Evolutionary conservation across 495 filamentous ascomycete species (phyloP), one percentile per base, ranked within the genome.

Genomic region (Apiosordaria backusii): DNA sequence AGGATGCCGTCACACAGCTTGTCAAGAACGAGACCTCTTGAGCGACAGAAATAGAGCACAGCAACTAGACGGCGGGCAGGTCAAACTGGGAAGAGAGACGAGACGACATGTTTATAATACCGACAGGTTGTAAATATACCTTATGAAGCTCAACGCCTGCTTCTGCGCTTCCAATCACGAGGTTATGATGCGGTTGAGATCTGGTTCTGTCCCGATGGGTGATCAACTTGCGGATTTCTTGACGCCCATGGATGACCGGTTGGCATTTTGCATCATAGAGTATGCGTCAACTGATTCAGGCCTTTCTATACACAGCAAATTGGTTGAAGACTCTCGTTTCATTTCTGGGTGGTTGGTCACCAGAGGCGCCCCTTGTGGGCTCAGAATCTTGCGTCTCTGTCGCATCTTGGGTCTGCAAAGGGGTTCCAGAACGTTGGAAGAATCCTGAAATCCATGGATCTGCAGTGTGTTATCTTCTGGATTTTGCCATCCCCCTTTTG

Each of bases 1-100:
- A 98, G 82, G 90, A 92, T 59, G 88, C 88, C 70, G 87, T 99
- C 66, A 89, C 92, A 64, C 82, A 84, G 63, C 81, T 99, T 67
- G 94, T 97, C 59, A 93, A 92, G 45, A 53, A 55, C 23, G 45
- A 60, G 21, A 23, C 25, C 19, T 35, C 59, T n/a, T 61, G 19
- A 45, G 27, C 16, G 10, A 19, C 50, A 1, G 35, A 18, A 24
- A 25, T 2, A 59, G 57, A 27, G 57, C 16, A 59, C 9, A 15
- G 24, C 57, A 24, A 59, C 52, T 21, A 55, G 52, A 59, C 57
- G 24, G 21, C 22, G 9, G 35, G 2, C 35, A 9, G 35, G 9
- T 7, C 35, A 45, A 13, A 15, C 35, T 45, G 35, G 35, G 2
- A 13, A 45, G 35, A 45, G 35, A 15, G 35, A 45, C 10, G 15